Base-by-base conservation (phyloP, 768 basidiomycete genomes). In the Rhizopogon vinicolor region DNA sequence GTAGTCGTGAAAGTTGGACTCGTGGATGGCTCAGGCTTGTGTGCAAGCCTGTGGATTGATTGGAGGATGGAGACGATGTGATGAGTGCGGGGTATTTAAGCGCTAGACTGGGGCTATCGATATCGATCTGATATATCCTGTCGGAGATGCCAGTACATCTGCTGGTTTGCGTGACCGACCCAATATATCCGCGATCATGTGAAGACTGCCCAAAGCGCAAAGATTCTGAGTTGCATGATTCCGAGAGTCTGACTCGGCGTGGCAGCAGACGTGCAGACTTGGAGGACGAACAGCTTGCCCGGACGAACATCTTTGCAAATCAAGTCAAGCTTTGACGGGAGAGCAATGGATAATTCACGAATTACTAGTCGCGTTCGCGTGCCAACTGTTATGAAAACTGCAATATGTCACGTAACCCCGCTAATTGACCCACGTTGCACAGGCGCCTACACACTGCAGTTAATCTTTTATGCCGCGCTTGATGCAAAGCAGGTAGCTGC, bases 161-260 rank as follows among this genome's bases (percentile, higher is more conserved):
- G 25, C 41, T 25, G 48, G 7, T 18, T 22, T 35, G 52, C 46
- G 46, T 51, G 45, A 53, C 52, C 42, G 46, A 22, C 52, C 52
- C 12, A 33, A 48, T 53, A 53, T 53, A 53, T 53, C 18, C 18
- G 46, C 13, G 14, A 25, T 37, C 22, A 25, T 49, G 33, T 35
- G 46, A 7, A 48, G 29, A 22, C 33, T 48, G 48, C 48, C 48
- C 35, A 49, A 49, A 49, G 14, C 35, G 35, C 48, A 9, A 25
- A 5, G 14, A 49, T 37, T 49, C 40, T 45, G 43, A 19, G 46
- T 51, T 45, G 43, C 19, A 31, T 18, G 16, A 22, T 51, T 50
- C 31, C 7, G 52, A 9, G 2, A 49, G 31, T 22, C 31, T 43
- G 10, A 48, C 35, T 37, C 35, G 31, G 25, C 14, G 52, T 50